phyloP scores from a whole-genome alignment of 176 grass and related monocot genomes.

The Saccharum spontaneum region DNA sequence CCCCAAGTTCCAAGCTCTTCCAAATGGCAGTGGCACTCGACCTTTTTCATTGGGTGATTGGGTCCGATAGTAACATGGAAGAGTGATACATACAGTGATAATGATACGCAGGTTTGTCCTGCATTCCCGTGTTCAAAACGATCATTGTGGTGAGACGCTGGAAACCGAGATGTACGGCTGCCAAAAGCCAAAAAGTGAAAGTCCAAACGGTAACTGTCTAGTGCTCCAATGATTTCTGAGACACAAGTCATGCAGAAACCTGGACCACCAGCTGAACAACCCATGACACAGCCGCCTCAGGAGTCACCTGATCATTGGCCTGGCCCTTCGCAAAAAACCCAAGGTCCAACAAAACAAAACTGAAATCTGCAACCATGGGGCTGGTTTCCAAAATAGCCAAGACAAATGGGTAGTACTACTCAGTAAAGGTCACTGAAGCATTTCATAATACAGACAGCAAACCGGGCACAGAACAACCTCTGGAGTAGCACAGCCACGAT shows the following conservation, averaged over 20 bases:
- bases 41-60: too few species aligned
- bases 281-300: not conserved
- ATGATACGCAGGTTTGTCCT: not conserved
- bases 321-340: not conserved
- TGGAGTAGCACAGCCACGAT: not conserved
- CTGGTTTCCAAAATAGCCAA: not conserved
- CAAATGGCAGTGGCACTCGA: too few species aligned
- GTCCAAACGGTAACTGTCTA: not conserved
- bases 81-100: not conserved
- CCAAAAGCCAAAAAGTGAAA: not conserved
- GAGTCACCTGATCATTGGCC: not conserved
- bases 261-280: too few species aligned
- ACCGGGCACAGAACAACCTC: not conserved
- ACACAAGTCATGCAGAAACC: not conserved
- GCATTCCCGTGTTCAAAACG: not conserved
- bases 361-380: not conserved
- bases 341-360: not conserved
- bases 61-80: too few species aligned
- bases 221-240: not conserved
- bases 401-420: not conserved
- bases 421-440: slow-evolving; percentile 27
- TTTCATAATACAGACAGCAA: slow-evolving; percentile 1
- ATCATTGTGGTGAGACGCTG: not conserved
- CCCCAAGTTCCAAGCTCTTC: too few species aligned
- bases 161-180: not conserved